phyloP scores from a whole-genome alignment of 768 basidiomycete species.

The Cytidiella melzeri region DNA sequence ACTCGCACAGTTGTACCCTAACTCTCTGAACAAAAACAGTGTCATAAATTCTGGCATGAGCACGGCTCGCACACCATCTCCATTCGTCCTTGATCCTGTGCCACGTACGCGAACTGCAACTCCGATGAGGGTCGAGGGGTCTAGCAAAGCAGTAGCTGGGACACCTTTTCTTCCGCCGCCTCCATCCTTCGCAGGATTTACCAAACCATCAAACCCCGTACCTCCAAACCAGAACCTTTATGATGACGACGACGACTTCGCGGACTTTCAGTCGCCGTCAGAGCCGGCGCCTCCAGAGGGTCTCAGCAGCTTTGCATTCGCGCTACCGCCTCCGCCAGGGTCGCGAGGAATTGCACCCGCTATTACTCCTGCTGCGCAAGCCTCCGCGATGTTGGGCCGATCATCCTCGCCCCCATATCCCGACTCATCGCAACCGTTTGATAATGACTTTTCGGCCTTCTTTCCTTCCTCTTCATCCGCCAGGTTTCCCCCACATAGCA shows the following conservation, averaged over 20 bases:
- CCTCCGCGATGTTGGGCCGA: too few relatives aligned
- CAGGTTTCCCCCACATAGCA: conserved; percentile 11
- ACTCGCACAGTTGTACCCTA: conserved; percentile 10
- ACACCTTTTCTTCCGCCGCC: conserved; percentile 5
- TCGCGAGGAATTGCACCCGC: too few relatives aligned
- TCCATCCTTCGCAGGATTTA: not conserved
- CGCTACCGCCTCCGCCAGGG: not conserved
- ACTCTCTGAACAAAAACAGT: not conserved
- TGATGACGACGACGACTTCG: conserved; percentile 21
- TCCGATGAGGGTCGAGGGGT: not conserved
- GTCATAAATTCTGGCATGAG: not conserved
- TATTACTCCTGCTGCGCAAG: too few relatives aligned
- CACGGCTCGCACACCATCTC: not conserved
- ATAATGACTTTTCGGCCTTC: conserved; percentile 18
- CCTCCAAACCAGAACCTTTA: not conserved
- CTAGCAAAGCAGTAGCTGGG: conserved; percentile 6
- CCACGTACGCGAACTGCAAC: not conserved
- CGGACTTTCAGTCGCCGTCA: conserved; percentile 22
- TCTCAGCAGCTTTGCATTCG: conserved; percentile 17
- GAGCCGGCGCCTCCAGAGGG: conserved; percentile 16
- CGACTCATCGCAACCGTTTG: conserved; percentile 12
- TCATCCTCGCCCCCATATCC: too few relatives aligned
- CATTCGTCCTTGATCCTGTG: not conserved
- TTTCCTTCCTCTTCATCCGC: conserved; percentile 20
- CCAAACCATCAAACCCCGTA: conserved; percentile 1